Conservation (phyloP, 2,329 filamentous ascomycete genomes). For the Neofusicoccum kwambonambiense region DNA sequence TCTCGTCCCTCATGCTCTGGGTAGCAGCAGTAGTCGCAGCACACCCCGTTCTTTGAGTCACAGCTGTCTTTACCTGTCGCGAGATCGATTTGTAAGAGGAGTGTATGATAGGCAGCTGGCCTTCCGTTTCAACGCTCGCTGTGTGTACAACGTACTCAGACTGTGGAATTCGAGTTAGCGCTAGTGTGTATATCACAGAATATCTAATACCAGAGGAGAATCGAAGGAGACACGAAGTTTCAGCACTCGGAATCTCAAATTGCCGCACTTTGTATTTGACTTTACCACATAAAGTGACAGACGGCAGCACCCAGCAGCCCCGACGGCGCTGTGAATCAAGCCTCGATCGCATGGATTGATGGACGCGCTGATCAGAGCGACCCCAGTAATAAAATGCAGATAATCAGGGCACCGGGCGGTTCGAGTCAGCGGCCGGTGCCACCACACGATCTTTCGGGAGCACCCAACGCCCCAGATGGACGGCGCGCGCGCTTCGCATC, state of each 20-base stretch:
- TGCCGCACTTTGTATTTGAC: too few relatives aligned
- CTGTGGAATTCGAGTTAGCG: background rate
- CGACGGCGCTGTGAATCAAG: too few relatives aligned
- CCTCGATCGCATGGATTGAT: too few relatives aligned
- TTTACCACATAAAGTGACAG: background rate
- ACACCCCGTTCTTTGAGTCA: background rate
- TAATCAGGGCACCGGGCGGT: too few relatives aligned
- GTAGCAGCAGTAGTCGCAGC: background rate
- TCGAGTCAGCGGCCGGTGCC: background rate
- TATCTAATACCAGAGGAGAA: background rate
- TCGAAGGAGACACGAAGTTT: too few relatives aligned
- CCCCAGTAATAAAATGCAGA: too few relatives aligned
- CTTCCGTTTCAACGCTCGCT: slow-evolving; percentile 8
- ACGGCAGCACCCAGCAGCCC: background rate
- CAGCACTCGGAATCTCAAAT: too few relatives aligned
- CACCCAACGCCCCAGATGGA: too few relatives aligned
- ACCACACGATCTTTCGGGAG: background rate
- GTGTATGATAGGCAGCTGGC: slow-evolving; percentile 8
- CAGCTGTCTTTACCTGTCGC: background rate
- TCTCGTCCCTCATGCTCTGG: background rate
- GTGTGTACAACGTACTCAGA: background rate
- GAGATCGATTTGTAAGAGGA: background rate
- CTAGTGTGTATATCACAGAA: too few relatives aligned
- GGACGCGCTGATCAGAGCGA: too few relatives aligned
- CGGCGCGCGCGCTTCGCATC: too few relatives aligned